These are phyloP conservation scores for Diversispora epigaea DNA, from an alignment of 192 early-diverging fungal genomes.

Conservation along the genomic window DNA sequence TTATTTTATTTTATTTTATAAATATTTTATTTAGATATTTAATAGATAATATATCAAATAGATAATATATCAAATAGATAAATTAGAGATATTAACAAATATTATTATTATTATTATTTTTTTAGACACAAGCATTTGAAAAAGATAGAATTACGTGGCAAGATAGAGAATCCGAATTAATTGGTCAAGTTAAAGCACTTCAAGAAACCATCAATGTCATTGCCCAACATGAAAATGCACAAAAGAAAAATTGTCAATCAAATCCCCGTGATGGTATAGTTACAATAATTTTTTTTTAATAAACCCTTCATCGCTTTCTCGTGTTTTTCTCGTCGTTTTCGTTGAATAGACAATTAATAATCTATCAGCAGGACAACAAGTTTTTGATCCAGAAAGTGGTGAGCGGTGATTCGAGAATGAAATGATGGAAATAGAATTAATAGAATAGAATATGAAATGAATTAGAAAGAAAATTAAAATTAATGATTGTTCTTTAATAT, in stretches of 20 bases:
- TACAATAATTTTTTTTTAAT: not conserved
- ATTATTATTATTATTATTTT: not conserved
- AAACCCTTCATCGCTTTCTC: not conserved
- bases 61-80: too few relatives aligned
- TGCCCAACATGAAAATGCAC: conserved; percentile 21
- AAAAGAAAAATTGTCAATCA: conserved; percentile 9
- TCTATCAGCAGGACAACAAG: conserved; percentile 7
- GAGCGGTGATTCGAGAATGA: not conserved
- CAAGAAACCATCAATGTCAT: conserved; percentile 30
- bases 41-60: too few relatives aligned
- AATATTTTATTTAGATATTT: not conserved
- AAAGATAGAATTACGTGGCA: conserved; percentile 30
- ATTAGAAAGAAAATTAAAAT: too few relatives aligned
- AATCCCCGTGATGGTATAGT: conserved; percentile 9
- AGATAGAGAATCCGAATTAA: conserved; percentile 21
- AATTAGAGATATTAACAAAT: too few relatives aligned
- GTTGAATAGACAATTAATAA: conserved; percentile 10
- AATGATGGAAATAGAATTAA: too few relatives aligned
- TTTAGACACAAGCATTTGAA: conserved; percentile 28
- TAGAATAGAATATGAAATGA: too few relatives aligned
- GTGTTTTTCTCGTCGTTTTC: not conserved
- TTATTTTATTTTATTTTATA: not conserved
- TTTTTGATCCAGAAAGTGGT: conserved; percentile 19
- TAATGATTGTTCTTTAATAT: too few relatives aligned
- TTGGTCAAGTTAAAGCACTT: conserved; percentile 28